phyloP scores from a whole-genome alignment of 306 rosid genomes.

The Medicago lupulina region DNA sequence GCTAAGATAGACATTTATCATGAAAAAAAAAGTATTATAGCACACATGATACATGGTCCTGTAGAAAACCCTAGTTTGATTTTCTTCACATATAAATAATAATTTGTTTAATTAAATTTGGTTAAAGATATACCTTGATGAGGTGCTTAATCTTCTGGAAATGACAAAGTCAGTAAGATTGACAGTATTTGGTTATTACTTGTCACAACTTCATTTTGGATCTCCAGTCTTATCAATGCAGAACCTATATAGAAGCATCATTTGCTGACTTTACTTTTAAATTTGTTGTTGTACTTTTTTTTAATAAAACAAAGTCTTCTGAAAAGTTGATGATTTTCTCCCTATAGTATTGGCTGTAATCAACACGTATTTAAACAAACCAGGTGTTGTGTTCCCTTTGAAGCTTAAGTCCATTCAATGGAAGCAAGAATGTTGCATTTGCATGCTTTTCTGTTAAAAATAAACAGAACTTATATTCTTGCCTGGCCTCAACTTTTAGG shows the following conservation, averaged over 20 bases:
- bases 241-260: constrained; percentile 25
- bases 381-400: constrained; percentile 38
- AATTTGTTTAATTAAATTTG: neutral
- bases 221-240: constrained; percentile 42
- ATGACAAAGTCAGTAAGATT: constrained; percentile 1
- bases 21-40: too few species aligned
- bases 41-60: neutral
- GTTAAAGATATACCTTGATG: neutral
- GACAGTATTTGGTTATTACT: constrained; percentile 43
- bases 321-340: neutral
- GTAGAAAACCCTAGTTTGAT: constrained; percentile 21
- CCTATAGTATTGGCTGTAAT: constrained; percentile 26
- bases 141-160: neutral
- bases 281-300: neutral
- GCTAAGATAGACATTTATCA: too few species aligned
- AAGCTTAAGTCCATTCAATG: constrained; percentile 42
- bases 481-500: neutral
- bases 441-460: constrained; percentile 42
- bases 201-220: constrained; percentile 34
- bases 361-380: constrained; percentile 35
- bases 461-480: constrained; percentile 10
- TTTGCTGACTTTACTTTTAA: neutral
- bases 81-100: neutral
- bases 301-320: neutral
- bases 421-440: constrained; percentile 44